Percentiles rank a stretch among this genome's conserved stretches.
Conservation (phyloP, 495 filamentous ascomycete genomes). For the Neurospora pannonica region DNA sequence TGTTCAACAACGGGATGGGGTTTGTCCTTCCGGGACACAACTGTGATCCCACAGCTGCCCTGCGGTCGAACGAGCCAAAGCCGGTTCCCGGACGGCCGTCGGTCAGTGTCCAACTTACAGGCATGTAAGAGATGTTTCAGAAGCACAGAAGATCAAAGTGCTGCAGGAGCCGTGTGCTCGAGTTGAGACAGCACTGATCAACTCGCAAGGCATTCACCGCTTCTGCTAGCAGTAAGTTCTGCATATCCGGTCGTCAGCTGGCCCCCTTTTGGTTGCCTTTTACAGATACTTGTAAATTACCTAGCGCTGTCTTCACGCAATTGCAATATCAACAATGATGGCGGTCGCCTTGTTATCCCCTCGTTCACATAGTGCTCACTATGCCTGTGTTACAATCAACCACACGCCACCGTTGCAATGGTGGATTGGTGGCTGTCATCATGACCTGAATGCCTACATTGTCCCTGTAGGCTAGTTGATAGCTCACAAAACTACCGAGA, state of each 20-base stretch:
- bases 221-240: neutral
- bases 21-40: neutral
- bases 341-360: neutral
- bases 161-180: neutral
- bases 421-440: neutral
- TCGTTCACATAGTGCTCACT: neutral
- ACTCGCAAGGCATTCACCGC: neutral
- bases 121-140: neutral
- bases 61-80: neutral
- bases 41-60: neutral
- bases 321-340: neutral
- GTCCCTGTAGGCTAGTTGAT: neutral
- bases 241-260: neutral
- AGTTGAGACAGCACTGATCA: neutral
- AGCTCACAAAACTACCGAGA: neutral
- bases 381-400: neutral
- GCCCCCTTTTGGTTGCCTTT: neutral
- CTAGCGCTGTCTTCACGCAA: neutral
- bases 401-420: neutral
- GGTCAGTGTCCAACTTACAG: neutral
- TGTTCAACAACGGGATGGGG: neutral
- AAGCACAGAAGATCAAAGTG: neutral
- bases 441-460: neutral
- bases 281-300: neutral
- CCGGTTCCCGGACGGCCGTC: neutral